Base-by-base conservation (phyloP, 371 early-diverging fungal genomes). In the Phascolomyces articulosus region DNA sequence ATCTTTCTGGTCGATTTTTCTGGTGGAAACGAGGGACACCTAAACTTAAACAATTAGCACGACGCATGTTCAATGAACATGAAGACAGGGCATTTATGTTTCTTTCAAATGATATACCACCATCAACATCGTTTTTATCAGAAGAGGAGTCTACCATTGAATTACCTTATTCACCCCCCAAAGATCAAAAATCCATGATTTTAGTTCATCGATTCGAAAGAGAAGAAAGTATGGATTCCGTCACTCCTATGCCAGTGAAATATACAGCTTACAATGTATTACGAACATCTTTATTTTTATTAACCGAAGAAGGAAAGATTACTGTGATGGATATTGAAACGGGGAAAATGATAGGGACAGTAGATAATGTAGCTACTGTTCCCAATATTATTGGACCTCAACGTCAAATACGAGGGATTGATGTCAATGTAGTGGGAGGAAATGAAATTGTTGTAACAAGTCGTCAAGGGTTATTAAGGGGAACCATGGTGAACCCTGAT, bases 221-320 rank as follows among this genome's bases (percentile, higher is more conserved):
- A 55, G 57, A 27, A 38, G 41, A 57, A 24, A n/a, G 26, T 10
- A 51, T 51, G 48, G 58, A 63, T 34, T 6, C 6, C 2, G 11
- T 9, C 6, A 27, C 38, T 6, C 51, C 40, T 27, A 76, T 80
- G 68, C 76, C 81, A 10, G 77, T 81, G 26, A 77, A 75, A 44
- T 81, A 81, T 60, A 76, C 81, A 0, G 81, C 81, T 6, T 81
- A 81, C 47, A 81, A 81, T 49, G 81, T 81, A 10, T 53, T 81
- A 11, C 68, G 70, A 41, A 78, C 76, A 0, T 74, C 74, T 2
- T 54, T 81, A 9, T 81, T 81, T 44, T 44, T 81, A 21, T 60
- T 81, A 23, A 81, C 81, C 7, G 81, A 81, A 57, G 78, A 78
- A 57, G 81, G 81, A n/a, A 72, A 70, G 59, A 71, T 81, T 7